These are phyloP conservation scores for Pisolithus tinctorius DNA, from an alignment of 768 basidiomycete species.

Conservation along the genomic window DNA sequence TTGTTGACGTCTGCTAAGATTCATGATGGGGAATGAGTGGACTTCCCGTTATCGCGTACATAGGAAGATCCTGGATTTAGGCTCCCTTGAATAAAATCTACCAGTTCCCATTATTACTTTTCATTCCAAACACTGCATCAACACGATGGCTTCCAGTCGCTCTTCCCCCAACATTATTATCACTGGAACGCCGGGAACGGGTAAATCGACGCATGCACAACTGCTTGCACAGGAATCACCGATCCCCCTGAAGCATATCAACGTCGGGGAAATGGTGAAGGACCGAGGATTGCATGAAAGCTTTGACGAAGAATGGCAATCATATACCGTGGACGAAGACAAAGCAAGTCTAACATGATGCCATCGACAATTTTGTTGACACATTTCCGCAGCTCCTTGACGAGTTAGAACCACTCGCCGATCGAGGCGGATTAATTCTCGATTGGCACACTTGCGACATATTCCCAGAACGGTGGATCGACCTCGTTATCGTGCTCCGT, in stretches of 20 bases:
- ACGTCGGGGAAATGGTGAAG: constrained; percentile 88
- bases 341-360: constrained; percentile 49
- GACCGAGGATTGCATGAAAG: constrained; percentile 72
- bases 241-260: constrained; percentile 70
- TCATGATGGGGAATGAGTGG: no score
- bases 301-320: constrained; percentile 93
- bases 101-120: no score
- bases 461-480: constrained; percentile 95
- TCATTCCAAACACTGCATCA: neutral
- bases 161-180: constrained; percentile 66
- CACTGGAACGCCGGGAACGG: constrained; percentile 92
- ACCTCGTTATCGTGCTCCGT: constrained; percentile 87
- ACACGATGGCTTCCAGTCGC: neutral
- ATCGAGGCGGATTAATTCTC: constrained; percentile 73
- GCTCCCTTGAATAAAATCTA: no score
- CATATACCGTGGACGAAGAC: constrained; percentile 92
- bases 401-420: constrained; percentile 69
- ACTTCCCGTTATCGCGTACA: no score
- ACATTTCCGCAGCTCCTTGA: constrained; percentile 62
- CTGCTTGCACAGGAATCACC: constrained; percentile 71
- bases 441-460: constrained; percentile 94
- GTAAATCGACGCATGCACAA: constrained; percentile 90
- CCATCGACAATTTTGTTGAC: neutral
- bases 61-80: no score
- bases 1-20: no score